phyloP scores from a whole-genome alignment of 2,329 filamentous ascomycete genomes.

The Exophiala sp. region DNA sequence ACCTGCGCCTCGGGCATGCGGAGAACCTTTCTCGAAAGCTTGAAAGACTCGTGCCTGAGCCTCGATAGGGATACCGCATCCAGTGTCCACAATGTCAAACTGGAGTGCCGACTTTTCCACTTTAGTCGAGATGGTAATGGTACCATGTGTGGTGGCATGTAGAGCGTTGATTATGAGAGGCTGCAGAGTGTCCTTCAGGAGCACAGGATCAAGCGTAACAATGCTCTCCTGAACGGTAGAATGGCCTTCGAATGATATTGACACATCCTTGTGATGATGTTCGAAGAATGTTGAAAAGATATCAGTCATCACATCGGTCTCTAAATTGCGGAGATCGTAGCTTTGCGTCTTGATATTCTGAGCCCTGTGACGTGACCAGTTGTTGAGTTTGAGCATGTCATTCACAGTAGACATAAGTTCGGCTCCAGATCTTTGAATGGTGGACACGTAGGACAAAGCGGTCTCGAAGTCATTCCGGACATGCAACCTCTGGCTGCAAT shows the following conservation, averaged over 20 bases:
- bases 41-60: slow-evolving; percentile 42
- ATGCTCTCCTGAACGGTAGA: slow-evolving; percentile 32
- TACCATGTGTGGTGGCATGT: slow-evolving; percentile 39
- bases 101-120: slow-evolving; percentile 33
- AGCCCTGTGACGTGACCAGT: slow-evolving; percentile 10
- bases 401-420: slow-evolving; percentile 47
- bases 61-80: slow-evolving; percentile 37
- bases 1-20: slow-evolving; percentile 39
- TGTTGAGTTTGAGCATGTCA: slow-evolving; percentile 42
- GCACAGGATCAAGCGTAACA: slow-evolving; percentile 36
- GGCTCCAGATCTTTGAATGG: slow-evolving; percentile 41
- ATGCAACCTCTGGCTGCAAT: not conserved
- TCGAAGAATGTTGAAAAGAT: slow-evolving; percentile 31
- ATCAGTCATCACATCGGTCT: slow-evolving; percentile 34
- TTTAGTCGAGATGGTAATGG: slow-evolving; percentile 33
- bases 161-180: slow-evolving; percentile 43
- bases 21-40: slow-evolving; percentile 42
- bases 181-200: slow-evolving; percentile 44
- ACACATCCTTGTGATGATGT: slow-evolving; percentile 30
- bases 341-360: slow-evolving; percentile 12
- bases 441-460: slow-evolving; percentile 27
- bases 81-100: slow-evolving; percentile 45
- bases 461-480: not conserved
- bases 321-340: slow-evolving; percentile 29
- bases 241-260: slow-evolving; percentile 35